Evolutionary conservation across 495 filamentous ascomycete genomes (phyloP), one percentile per base, ranked within the genome.

Genomic region (Aspergillus conjunctus): DNA sequence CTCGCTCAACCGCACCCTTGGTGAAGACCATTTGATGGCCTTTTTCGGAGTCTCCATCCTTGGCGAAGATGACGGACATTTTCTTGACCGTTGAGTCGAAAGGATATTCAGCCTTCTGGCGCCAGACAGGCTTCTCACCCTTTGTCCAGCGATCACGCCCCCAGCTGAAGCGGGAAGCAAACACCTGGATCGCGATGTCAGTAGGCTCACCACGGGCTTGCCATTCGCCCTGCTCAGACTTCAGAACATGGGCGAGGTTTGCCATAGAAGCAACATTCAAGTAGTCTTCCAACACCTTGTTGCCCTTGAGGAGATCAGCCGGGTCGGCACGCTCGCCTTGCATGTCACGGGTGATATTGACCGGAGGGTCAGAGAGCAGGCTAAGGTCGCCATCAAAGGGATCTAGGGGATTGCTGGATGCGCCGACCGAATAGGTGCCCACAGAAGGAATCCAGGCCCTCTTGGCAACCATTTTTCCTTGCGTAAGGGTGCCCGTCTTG

Each of bases 1-100:
- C 79, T 20, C 89, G 84, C 71, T 94, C 91, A 37, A 92, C 90
- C 7, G 91, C 91, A 4, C 91, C 91, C 69, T 94, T 94, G 57
- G 85, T 87, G 67, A 92, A 92, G 10, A 87, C 68, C 60, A 79
- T 69, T 32, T 81, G 67, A 1, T 58, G 73, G 32, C 58, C 58
- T 9, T 70, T 61, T 41, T 68, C 69, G 0, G 62, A 61, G 15
- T 55, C 63, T 5, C 66, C 71, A 8, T 65, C 61, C 7, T 79
- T 71, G 12, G 73, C 66, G 66, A 85, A 88, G 21, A 87, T 79
- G 34, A 87, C 84, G 0, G 85, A 85, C 87, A 89, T 90, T 52
- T 82, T 83, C 74, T 90, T 90, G 62, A 89, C 77, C 33, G 79
- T 80, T 3, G 85, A 88, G 64, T 90, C 87, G 62, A 90, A 90